phyloP scores from a whole-genome alignment of 2,329 filamentous ascomycete species.

The Hymenoscyphus albidus region DNA sequence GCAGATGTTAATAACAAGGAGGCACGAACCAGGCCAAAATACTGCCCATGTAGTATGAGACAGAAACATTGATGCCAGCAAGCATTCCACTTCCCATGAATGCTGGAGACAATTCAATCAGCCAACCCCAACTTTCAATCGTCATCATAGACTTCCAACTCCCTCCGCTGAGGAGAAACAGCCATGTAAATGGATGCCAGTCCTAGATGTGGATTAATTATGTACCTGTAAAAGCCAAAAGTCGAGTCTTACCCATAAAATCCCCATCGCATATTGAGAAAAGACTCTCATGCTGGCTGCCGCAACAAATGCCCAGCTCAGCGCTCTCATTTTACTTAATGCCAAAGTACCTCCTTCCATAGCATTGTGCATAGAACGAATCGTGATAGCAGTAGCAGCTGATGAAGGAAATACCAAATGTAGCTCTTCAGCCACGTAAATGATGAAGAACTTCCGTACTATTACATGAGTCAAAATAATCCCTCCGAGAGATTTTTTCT shows the following conservation, averaged over 20 bases:
- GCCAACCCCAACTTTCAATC: constrained; percentile 62
- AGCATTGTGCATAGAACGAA: constrained; percentile 59
- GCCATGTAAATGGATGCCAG: constrained; percentile 7
- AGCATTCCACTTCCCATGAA: constrained; percentile 55
- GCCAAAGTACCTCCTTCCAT: constrained; percentile 53
- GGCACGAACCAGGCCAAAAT: constrained; percentile 45
- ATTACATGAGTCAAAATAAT: background rate
- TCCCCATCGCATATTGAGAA: constrained; percentile 55
- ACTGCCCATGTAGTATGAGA: constrained; percentile 54
- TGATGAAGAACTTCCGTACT: constrained; percentile 62
- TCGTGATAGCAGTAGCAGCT: constrained; percentile 58
- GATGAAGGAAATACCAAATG: constrained; percentile 57
- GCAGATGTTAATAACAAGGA: constrained; percentile 35
- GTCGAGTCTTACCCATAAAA: constrained; percentile 56
- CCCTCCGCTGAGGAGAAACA: background rate
- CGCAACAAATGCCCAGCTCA: constrained; percentile 41
- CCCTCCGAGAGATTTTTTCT: background rate
- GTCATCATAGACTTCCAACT: constrained; percentile 33
- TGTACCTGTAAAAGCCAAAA: constrained; percentile 40
- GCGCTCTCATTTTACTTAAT: constrained; percentile 14
- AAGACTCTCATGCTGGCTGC: constrained; percentile 52
- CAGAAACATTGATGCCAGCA: constrained; percentile 49
- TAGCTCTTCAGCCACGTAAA: constrained; percentile 59
- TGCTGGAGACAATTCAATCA: constrained; percentile 55
- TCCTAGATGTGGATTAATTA: constrained; percentile 22